phyloP scores from a whole-genome alignment of 495 filamentous ascomycete genomes.

The Aspergillus cavernicola region DNA sequence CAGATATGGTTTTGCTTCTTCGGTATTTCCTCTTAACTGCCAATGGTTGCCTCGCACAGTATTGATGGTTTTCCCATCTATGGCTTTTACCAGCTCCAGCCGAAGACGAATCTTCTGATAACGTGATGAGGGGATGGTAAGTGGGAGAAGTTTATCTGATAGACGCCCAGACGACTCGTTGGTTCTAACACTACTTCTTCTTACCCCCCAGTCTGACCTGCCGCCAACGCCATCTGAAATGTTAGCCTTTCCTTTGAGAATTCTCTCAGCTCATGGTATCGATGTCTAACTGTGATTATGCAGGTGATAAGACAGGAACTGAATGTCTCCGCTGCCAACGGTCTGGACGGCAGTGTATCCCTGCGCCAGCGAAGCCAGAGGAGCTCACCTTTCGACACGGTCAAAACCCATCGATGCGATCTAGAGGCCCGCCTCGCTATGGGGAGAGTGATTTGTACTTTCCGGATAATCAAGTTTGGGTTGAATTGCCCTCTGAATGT shows the following conservation, averaged over 20 bases:
- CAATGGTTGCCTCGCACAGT: conserved; percentile 2
- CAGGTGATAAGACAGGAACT: conserved; percentile 41
- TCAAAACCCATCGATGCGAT: conserved; percentile 40
- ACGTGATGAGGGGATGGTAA: conserved; percentile 48
- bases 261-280: neutral
- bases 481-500: conserved; percentile 32
- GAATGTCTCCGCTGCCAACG: conserved; percentile 42
- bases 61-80: conserved; percentile 12
- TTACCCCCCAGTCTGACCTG: conserved; percentile 35
- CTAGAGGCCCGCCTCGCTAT: conserved; percentile 40
- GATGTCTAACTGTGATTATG: conserved; percentile 3
- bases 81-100: conserved; percentile 19
- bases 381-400: conserved; percentile 44
- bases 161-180: neutral
- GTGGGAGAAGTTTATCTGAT: conserved; percentile 14
- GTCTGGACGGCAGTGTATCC: conserved; percentile 42
- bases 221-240: conserved; percentile 47
- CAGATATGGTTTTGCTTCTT: conserved; percentile 4
- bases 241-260: conserved; percentile 15
- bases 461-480: conserved; percentile 39
- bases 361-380: conserved; percentile 37
- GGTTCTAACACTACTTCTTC: neutral
- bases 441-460: conserved; percentile 41
- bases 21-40: conserved; percentile 2
- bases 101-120: conserved; percentile 19